Evolutionary conservation across 2,329 filamentous ascomycete species (phyloP).

Genomic region (Chalaropsis ovoidea): DNA sequence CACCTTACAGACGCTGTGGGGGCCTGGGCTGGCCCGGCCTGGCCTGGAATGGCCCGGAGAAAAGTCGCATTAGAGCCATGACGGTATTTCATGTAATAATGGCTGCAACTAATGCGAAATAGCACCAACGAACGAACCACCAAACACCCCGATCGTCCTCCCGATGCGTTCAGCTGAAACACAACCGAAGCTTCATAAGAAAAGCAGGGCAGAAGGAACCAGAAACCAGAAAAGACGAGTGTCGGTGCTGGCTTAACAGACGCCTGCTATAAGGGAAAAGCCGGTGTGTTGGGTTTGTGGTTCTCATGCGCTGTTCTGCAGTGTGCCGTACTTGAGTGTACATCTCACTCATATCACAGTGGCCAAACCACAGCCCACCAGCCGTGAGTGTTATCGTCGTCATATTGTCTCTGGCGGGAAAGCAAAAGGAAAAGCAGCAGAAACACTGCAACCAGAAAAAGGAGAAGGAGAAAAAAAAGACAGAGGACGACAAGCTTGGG

Average conservation of each 20-base stretch:
- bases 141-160: conserved; percentile 14
- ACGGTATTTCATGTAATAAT: conserved; percentile 5
- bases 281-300: conserved; percentile 6
- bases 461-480: not conserved
- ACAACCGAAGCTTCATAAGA: conserved; percentile 10
- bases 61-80: conserved; percentile 9
- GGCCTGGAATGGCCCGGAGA: not conserved
- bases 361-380: too few species aligned
- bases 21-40: not conserved
- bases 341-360: too few species aligned
- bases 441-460: not conserved
- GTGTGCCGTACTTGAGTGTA: not conserved
- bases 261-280: conserved; percentile 5
- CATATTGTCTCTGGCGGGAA: not conserved
- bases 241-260: not conserved
- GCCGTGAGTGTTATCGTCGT: not conserved
- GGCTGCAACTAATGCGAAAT: conserved; percentile 9
- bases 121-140: conserved; percentile 11
- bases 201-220: not conserved
- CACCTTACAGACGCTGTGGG: too few species aligned
- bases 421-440: not conserved
- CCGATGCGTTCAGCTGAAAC: conserved; percentile 16
- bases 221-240: not conserved
- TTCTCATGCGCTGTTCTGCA: not conserved
- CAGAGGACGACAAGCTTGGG: not conserved